phyloP scores from a whole-genome alignment of 2,329 filamentous ascomycete species.

The Simplicillium aogashimaense region DNA sequence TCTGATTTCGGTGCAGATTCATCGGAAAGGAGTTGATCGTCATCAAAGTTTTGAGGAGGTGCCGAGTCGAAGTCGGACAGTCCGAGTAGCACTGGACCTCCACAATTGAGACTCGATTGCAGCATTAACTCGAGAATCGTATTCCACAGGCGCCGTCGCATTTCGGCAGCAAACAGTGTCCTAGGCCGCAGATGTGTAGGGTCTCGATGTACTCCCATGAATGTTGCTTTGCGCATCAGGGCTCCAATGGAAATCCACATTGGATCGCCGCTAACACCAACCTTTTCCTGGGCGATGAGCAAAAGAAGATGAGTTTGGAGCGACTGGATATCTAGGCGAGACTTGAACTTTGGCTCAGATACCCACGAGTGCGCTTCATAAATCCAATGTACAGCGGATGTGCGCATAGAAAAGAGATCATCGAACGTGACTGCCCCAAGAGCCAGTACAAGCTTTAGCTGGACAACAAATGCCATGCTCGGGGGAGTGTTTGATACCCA shows the following conservation, averaged over 20 bases:
- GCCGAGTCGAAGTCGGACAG: constrained; percentile 36
- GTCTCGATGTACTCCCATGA: constrained; percentile 41
- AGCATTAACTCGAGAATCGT: constrained; percentile 38
- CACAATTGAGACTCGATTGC: constrained; percentile 33
- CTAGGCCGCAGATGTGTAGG: constrained; percentile 26
- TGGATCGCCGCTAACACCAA: constrained; percentile 30
- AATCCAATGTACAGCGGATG: constrained; percentile 43
- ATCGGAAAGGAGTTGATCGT: constrained; percentile 31
- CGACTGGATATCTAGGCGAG: constrained; percentile 35
- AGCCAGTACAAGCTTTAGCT: constrained; percentile 47
- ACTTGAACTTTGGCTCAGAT: constrained; percentile 42
- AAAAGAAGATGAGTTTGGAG: constrained; percentile 38
- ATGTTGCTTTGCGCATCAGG: constrained; percentile 33
- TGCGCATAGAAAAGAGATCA: constrained; percentile 36
- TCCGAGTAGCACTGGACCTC: constrained; percentile 33
- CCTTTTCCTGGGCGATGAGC: constrained; percentile 28
- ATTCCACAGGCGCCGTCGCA: constrained; percentile 41
- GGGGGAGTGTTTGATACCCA: constrained; percentile 27
- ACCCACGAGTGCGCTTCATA: constrained; percentile 47
- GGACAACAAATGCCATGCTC: constrained; percentile 38
- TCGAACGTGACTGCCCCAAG: constrained; percentile 44
- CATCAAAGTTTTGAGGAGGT: constrained; percentile 37
- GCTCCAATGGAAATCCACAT: constrained; percentile 36
- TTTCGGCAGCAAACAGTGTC: constrained; percentile 28
- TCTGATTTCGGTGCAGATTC: constrained; percentile 20